Evolutionary conservation across 495 filamentous ascomycete genomes (phyloP).

Genomic region (Glonium stellatum): DNA sequence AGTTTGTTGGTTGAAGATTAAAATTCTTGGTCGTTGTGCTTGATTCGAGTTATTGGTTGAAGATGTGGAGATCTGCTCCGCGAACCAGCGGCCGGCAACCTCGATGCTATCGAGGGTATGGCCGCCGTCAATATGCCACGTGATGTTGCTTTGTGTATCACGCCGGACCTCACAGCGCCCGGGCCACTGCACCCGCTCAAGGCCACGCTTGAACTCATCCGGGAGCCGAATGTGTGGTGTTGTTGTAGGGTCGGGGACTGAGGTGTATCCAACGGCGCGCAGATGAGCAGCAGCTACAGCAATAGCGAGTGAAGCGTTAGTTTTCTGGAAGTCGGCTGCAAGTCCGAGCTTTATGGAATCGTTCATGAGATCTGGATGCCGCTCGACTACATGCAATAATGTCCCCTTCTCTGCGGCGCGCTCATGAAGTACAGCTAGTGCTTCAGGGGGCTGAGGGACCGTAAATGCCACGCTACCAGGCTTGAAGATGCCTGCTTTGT

Average conservation of each 20-base stretch:
- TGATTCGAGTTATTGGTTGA: neutral
- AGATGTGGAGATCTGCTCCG: slow-evolving; percentile 38
- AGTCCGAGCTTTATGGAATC: slow-evolving; percentile 61
- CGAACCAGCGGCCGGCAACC: slow-evolving; percentile 76
- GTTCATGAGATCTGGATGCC: slow-evolving; percentile 55
- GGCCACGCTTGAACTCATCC: slow-evolving; percentile 60
- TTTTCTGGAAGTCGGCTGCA: slow-evolving; percentile 74
- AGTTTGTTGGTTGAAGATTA: slow-evolving; percentile 96
- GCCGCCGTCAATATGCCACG: slow-evolving; percentile 87
- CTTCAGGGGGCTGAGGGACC: slow-evolving; percentile 59
- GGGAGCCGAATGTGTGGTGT: slow-evolving; percentile 43
- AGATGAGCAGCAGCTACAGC: slow-evolving; percentile 61
- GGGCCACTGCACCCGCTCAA: slow-evolving; percentile 67
- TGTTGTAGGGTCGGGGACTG: slow-evolving; percentile 41
- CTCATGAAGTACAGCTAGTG: slow-evolving; percentile 59
- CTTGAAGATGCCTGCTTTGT: slow-evolving; percentile 93
- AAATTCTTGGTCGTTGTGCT: slow-evolving; percentile 42
- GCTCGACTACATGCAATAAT: slow-evolving; percentile 51
- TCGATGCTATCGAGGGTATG: slow-evolving; percentile 86
- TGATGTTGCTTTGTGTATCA: slow-evolving; percentile 49
- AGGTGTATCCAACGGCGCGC: slow-evolving; percentile 37
- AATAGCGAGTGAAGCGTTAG: slow-evolving; percentile 77
- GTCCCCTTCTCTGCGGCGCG: slow-evolving; percentile 64
- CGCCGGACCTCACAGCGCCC: slow-evolving; percentile 76
- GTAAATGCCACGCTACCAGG: slow-evolving; percentile 60